Percentiles rank a stretch among this genome's conserved stretches.
Evolutionary conservation across 495 filamentous ascomycete species (phyloP).

Genomic region (Penicillium flavigenum): DNA sequence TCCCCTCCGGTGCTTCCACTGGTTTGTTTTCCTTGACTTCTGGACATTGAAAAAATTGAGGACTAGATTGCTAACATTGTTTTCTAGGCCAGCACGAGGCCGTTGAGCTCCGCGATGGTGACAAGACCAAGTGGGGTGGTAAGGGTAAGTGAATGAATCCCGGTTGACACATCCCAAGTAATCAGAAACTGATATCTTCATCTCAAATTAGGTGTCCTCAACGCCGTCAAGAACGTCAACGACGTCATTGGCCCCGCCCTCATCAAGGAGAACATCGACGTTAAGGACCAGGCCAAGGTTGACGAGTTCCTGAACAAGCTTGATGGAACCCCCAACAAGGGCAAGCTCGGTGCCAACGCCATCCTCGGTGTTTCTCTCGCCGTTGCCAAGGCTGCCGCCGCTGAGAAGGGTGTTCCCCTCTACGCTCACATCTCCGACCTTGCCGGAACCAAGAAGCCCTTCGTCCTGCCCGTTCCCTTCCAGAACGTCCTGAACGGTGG

Average conservation of each 20-base stretch:
- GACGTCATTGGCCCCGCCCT: slow-evolving; percentile 83
- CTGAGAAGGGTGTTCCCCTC: slow-evolving; percentile 96
- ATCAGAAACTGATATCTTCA: slow-evolving; percentile 16
- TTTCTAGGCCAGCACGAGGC: slow-evolving; percentile 89
- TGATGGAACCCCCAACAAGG: slow-evolving; percentile 96
- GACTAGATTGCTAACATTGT: background rate
- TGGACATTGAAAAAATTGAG: too few species aligned
- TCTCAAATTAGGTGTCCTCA: slow-evolving; percentile 62
- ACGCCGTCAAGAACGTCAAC: slow-evolving; percentile 98
- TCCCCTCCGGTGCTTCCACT: slow-evolving; percentile 96
- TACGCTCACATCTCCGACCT: slow-evolving; percentile 99
- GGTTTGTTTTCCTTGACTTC: slow-evolving; percentile 53
- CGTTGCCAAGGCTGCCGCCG: slow-evolving; percentile 95
- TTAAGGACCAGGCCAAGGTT: slow-evolving; percentile 93
- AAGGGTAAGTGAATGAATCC: slow-evolving; percentile 62
- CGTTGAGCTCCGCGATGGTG: slow-evolving; percentile 96
- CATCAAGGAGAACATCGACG: slow-evolving; percentile 90
- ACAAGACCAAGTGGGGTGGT: slow-evolving; percentile 94
- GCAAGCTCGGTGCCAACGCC: slow-evolving; percentile 96
- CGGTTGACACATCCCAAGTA: background rate
- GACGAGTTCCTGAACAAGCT: slow-evolving; percentile 95
- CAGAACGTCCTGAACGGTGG: slow-evolving; percentile 99
- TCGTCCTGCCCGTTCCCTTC: slow-evolving; percentile 98
- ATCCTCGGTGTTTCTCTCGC: slow-evolving; percentile 96
- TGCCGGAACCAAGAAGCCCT: slow-evolving; percentile 99